Conservation (phyloP, 768 basidiomycete genomes). For the Suillus sp. region DNA sequence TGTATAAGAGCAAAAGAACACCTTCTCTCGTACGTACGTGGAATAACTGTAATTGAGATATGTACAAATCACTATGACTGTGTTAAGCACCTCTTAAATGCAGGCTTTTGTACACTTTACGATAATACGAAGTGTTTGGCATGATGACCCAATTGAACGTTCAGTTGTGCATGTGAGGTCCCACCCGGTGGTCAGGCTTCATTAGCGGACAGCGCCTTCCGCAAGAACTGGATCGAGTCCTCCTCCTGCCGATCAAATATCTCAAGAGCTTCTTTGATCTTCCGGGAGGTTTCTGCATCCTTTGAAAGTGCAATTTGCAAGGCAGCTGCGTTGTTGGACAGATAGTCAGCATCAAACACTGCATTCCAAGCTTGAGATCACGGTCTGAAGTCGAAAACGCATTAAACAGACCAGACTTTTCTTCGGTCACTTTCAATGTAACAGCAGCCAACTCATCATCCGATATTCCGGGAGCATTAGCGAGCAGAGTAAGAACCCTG, state of each 20-base stretch:
- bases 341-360: slow-evolving; percentile 33
- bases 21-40: background rate
- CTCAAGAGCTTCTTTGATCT: slow-evolving; percentile 46
- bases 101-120: background rate
- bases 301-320: slow-evolving; percentile 39
- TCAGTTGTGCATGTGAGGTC: background rate
- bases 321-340: slow-evolving; percentile 36
- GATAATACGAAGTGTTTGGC: background rate
- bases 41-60: background rate
- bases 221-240: slow-evolving; percentile 38
- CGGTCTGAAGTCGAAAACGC: background rate
- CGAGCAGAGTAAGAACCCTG: slow-evolving; percentile 32
- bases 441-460: slow-evolving; percentile 14
- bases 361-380: background rate
- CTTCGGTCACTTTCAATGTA: background rate
- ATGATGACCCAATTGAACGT: background rate
- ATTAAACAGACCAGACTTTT: background rate
- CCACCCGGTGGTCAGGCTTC: slow-evolving; percentile 2
- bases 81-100: background rate
- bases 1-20: background rate
- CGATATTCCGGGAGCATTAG: background rate
- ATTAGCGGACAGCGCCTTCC: slow-evolving; percentile 6
- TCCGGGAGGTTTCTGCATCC: slow-evolving; percentile 43
- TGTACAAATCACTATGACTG: background rate
- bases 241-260: slow-evolving; percentile 47